phyloP scores from a whole-genome alignment of 208 protist genomes.

The Tritrichomonas musculus region DNA sequence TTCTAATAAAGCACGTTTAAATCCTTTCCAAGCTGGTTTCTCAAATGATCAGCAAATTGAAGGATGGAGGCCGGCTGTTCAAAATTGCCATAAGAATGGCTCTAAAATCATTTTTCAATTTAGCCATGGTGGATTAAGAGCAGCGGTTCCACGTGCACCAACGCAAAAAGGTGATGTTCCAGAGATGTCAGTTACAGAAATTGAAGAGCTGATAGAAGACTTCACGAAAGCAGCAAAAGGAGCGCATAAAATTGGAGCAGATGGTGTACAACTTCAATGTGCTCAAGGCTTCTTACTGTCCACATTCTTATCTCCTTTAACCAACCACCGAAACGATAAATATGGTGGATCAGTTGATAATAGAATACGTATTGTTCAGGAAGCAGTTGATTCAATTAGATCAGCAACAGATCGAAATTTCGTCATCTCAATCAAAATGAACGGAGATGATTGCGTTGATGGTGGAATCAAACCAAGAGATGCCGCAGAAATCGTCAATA shows the following conservation, averaged over 20 bases:
- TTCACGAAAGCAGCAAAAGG: background rate
- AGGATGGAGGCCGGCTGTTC: background rate
- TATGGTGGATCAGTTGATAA: background rate
- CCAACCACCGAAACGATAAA: background rate
- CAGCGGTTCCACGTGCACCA: background rate
- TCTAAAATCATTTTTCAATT: background rate
- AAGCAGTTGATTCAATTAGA: background rate
- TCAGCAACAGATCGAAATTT: background rate
- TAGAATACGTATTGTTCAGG: background rate
- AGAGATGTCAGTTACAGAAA: background rate
- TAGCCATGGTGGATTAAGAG: background rate
- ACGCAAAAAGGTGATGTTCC: background rate
- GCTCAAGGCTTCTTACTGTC: constrained; percentile 1
- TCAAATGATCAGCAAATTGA: background rate
- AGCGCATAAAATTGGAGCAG: background rate
- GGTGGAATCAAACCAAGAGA: background rate
- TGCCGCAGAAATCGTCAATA: background rate
- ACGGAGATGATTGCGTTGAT: background rate
- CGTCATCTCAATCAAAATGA: background rate
- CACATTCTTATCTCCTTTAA: background rate
- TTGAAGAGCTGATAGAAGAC: background rate
- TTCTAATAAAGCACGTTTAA: background rate
- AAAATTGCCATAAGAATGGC: background rate
- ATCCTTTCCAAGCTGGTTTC: background rate
- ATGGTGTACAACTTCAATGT: background rate